Base-by-base conservation (phyloP, 441 rosid genomes). In the Erodium chrysanthum region DNA sequence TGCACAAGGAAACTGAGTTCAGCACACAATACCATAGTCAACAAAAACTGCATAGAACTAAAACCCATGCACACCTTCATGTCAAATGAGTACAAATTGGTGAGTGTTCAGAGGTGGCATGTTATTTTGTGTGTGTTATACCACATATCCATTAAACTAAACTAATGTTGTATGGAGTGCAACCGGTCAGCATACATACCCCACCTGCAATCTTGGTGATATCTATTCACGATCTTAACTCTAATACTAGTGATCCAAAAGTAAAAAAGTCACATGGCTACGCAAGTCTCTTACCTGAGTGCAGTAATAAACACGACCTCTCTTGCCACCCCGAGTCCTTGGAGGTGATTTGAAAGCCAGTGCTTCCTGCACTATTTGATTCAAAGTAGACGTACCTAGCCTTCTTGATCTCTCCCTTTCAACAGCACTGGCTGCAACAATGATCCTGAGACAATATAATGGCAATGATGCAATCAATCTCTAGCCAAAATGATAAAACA, bases 331-430 rank as follows among this genome's bases (percentile, higher is more conserved):
- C 74, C 90, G 79, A 25, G 96, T 92, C 79, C 94, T 81, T 67
- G 98, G 96, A 78, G 98, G 98, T 44, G 96, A 72, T 77, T 90
- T 92, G 71, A 92, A 92, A 61, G 96, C 92, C 68, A 88, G 80
- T 23, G 96, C 96, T 81, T 92, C 98, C 67, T 64, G 85, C 67
- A 88, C 78, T 77, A 90, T 94, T 78, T 90, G 96, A 78, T 92
- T 92, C 79, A 92, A 72, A 73, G 72, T 88, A 42, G 91, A 84
- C 7, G 96, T 90, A 75, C 89, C 78, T 67, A 90, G 88, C 83
- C 98, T 86, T 82, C 92, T 87, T 68, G 94, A 87, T 77, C 96
- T 86, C 85, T 92, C 97, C 84, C 86, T 90, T 64, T 87, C 96
- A 65, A 92, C 94, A 2, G 82, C 71, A 25, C 76, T 78, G 29